Base-by-base conservation (phyloP, 768 basidiomycete species). In the Udeniomyces megalosporus region DNA sequence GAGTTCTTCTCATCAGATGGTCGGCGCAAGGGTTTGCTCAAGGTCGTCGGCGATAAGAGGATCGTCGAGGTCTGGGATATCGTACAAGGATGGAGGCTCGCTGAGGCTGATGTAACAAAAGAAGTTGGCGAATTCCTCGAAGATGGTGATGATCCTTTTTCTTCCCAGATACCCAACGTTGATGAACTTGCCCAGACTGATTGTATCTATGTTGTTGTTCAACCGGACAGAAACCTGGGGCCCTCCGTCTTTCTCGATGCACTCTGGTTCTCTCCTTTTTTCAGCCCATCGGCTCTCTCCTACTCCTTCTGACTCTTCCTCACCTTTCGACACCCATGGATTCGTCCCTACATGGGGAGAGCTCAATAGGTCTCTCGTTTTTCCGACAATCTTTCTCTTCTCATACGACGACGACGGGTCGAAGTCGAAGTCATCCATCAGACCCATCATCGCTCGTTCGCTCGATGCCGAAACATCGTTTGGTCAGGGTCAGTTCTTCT, bases 321-420 rank as follows among this genome's bases (percentile, higher is more conserved):
- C 45, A 7, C 35, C 55, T 24, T 71, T 73, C 65, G 68, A 68
- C 29, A 79, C 79, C 58, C 84, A 81, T 65, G 72, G 76, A 28
- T 86, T 78, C 69, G 74, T 68, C 0, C 83, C 84, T 4, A 75
- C 78, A 49, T 80, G 84, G 62, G 85, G 85, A 0, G 85, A 87
- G 71, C 77, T 77, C 5, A 69, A 83, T n/a, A 69, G 70, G 4
- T 78, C 78, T 4, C 81, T 78, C 69, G 78, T 76, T 62, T 72
- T 74, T 4, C 82, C 85, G 1, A 73, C 74, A 0, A 70, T 81
- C 7, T 86, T 82, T 68, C 54, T 85, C 14, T 76, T 82, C 53
- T 73, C 73, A 11, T 83, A 8, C 17, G 38, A 42, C 81, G 79
- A 66, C 73, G 14, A 57, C 70, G 4, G 48, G 1, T 32, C 42